Base-by-base conservation (phyloP, 139 green algal species). In the Chlorella ohadii region DNA sequence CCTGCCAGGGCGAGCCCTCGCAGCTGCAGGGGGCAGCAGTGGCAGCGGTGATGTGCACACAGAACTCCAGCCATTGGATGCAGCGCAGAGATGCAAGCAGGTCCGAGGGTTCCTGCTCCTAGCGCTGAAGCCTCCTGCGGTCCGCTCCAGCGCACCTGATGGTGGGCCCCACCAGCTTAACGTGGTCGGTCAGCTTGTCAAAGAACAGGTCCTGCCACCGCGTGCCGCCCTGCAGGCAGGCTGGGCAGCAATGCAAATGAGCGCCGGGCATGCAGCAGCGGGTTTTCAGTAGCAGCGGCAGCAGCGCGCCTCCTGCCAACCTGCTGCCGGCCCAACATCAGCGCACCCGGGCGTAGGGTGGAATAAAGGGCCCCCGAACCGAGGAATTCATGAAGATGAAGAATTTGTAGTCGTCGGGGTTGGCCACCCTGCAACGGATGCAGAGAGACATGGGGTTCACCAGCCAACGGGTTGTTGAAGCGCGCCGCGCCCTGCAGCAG, bases 381-480 rank as follows among this genome's bases (percentile, higher is more conserved):
- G 84, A 92, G 25, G 82, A 92, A 84, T 96, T 96, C 65, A 95
- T 93, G 73, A 96, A 94, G 70, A 96, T 90, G 83, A 95, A 95
- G 82, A 88, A 93, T 9, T 73, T 81, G 84, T 92, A 94, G 13
- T 75, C 16, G 11, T 23, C 38, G 41, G 79, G 44, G 72, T 92
- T 81, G 25, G 65, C 61, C 11, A 59, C 51, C 51, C 51, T 59
- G 51, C 51, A 59, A 13, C 51, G 44, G 44, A 59, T 76, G 36
- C 31, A 64, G 41, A 5, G 1, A 65, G 44, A 12, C 5, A 22
- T n/a, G n/a, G n/a, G n/a, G 44, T 3, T 15, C 44, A n/a, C 19
- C 4, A 76, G 31, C 65, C 25, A 51, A 9, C 44, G 44, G 44
- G n/a, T n/a, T n/a, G n/a, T n/a, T n/a, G n/a, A n/a, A n/a, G n/a